Conservation (phyloP, 805 yeast species). For the Cephaloascus albidus region DNA sequence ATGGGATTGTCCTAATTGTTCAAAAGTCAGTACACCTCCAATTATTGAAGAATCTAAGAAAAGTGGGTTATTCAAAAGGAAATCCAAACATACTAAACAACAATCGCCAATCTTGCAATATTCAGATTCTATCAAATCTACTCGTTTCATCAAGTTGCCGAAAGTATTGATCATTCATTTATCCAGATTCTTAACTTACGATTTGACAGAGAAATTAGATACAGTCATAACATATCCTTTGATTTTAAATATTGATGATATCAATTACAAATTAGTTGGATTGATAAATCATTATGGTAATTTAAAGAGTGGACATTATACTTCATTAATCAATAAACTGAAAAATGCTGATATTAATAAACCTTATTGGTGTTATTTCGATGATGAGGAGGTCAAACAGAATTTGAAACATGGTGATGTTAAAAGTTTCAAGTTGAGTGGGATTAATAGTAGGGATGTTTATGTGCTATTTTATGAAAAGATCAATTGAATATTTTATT, state of each 20-base stretch:
- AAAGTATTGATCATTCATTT: constrained; percentile 26
- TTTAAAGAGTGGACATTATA: constrained; percentile 69
- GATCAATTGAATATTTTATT: too few species aligned
- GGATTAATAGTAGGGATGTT: constrained; percentile 46
- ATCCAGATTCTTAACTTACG: constrained; percentile 35
- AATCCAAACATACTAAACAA: constrained; percentile 21
- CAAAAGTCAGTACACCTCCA: constrained; percentile 7
- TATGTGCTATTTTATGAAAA: constrained; percentile 63
- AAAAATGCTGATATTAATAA: constrained; percentile 19
- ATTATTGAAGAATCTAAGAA: constrained; percentile 6
- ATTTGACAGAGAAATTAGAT: constrained; percentile 41
- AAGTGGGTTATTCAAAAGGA: constrained; percentile 11
- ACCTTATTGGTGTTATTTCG: constrained; percentile 66
- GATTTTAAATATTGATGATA: constrained; percentile 35
- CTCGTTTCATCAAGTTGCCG: constrained; percentile 22
- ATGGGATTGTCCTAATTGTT: constrained; percentile 77
- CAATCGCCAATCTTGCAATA: too few species aligned
- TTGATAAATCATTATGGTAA: constrained; percentile 67
- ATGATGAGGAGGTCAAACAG: constrained; percentile 51
- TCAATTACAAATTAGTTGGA: constrained; percentile 47
- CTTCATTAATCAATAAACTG: constrained; percentile 48
- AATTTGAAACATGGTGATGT: constrained; percentile 38
- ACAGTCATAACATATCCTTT: constrained; percentile 48
- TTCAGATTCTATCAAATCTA: constrained; percentile 15
- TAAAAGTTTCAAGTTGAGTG: constrained; percentile 18